Base-by-base conservation (phyloP, 2,329 filamentous ascomycete species). In the Fusarium torulosum region DNA sequence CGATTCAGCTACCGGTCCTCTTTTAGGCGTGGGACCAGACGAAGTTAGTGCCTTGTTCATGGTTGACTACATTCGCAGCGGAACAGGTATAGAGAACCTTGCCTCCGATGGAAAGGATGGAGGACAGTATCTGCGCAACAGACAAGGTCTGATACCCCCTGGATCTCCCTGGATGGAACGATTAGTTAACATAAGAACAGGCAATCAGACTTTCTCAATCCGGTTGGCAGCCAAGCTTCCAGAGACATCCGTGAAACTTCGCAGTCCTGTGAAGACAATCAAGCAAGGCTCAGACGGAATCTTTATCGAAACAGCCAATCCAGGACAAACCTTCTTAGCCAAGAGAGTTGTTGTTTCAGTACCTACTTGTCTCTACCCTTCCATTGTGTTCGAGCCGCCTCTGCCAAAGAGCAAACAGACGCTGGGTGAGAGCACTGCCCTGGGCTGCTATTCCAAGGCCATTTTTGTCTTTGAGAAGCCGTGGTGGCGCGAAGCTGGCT, bases 401-500 rank as follows among this genome's bases (percentile, higher is more conserved):
- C 71, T 81, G 7, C 78, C 79, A 0, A 15, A 38, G 0, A 50
- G 50, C 6, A 78, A 80, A 47, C 46, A 61, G 20, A 57, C 54
- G 1, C 53, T 80, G 17, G 67, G 71, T 2, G 69, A 75, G 1
- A 57, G 63, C 10, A 79, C 77, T 6, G 74, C 69, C 19, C 71
- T 76, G 1, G 79, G 79, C 3, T 70, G 75, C 50, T 80, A 78
- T 47, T 75, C 74, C 41, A 82, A 81, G 58, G 63, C 71, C 3
- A 74, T 81, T 7, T 58, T 83, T 11, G 75, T 80, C 29, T 86
- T 82, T 72, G 56, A 72, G 1, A 70, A 71, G 6, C 80, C 83
- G 0, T 86, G 81, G 72, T 87, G 85, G 85, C 71, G 76, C 2
- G 69, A 76, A 0, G 57, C 73, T 1, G 78, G 79, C 0, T 74